These are phyloP conservation scores for Sporisorium graminicola DNA, from an alignment of 1,284 basidiomycete genomes.

Conservation along the genomic window DNA sequence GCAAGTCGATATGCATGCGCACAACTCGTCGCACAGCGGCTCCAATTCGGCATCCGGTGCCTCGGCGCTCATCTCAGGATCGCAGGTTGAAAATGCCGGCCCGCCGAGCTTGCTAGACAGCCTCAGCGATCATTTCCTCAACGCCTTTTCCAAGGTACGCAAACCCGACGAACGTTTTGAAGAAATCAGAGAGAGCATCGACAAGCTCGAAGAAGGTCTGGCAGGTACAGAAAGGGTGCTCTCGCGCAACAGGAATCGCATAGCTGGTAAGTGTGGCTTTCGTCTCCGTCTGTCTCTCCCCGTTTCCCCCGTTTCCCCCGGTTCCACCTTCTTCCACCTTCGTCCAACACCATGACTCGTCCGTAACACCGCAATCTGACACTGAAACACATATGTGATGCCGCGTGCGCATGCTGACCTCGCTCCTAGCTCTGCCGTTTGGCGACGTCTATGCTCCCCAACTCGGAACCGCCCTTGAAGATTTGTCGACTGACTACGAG, in stretches of 20 bases:
- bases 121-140: conserved; percentile 92
- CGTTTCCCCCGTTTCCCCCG: too few species aligned
- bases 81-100: conserved; percentile 37
- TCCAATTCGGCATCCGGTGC: conserved; percentile 18
- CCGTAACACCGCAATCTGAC: conserved; percentile 14
- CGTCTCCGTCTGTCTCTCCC: not conserved
- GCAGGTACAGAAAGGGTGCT: conserved; percentile 76
- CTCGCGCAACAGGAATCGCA: conserved; percentile 54
- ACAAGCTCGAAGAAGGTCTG: conserved; percentile 94
- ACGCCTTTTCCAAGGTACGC: conserved; percentile 91
- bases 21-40: conserved; percentile 48
- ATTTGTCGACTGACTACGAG: conserved; percentile 92
- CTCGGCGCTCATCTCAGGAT: conserved; percentile 22
- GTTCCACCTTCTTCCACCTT: too few species aligned
- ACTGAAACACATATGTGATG: conserved; percentile 2
- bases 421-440: conserved; percentile 52
- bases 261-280: conserved; percentile 79
- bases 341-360: not conserved
- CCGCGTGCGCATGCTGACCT: conserved; percentile 36
- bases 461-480: conserved; percentile 58
- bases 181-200: conserved; percentile 87
- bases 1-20: conserved; percentile 72
- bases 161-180: conserved; percentile 97
- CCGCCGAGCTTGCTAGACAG: conserved; percentile 75
- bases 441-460: conserved; percentile 62